Evolutionary conservation across 1,284 basidiomycete species (phyloP).

Genomic region (Sanghuangporus weigelae): DNA sequence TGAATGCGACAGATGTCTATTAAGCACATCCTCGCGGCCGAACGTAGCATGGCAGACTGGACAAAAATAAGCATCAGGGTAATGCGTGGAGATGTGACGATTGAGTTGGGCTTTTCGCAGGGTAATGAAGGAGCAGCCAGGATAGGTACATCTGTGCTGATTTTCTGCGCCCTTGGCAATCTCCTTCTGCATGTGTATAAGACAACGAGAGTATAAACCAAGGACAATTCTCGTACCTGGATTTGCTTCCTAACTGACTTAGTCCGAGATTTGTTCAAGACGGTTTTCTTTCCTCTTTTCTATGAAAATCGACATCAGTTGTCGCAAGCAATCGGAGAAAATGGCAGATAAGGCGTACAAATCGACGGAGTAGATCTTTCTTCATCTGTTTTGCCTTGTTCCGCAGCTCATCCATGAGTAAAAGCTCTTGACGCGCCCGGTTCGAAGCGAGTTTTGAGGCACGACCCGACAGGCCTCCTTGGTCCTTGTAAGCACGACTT

Average conservation of each 20-base stretch:
- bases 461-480: no score
- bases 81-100: slow-evolving; percentile 7
- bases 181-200: no score
- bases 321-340: no score
- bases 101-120: not conserved
- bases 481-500: no score
- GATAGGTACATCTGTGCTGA: not conserved
- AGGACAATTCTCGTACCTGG: no score
- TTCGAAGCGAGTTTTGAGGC: no score
- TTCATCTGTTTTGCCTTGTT: not conserved
- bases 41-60: not conserved
- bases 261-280: no score
- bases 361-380: not conserved
- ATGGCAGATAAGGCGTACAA: not conserved
- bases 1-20: not conserved
- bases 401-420: not conserved
- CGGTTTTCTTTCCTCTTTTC: no score
- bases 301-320: no score
- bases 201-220: no score
- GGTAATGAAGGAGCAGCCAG: not conserved
- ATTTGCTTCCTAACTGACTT: no score
- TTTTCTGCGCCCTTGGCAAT: not conserved
- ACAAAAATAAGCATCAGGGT: slow-evolving; percentile 8
- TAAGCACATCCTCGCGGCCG: not conserved
- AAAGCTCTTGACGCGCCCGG: not conserved